Conservation (phyloP, 768 basidiomycete genomes). For the Pisolithus marmoratus region DNA sequence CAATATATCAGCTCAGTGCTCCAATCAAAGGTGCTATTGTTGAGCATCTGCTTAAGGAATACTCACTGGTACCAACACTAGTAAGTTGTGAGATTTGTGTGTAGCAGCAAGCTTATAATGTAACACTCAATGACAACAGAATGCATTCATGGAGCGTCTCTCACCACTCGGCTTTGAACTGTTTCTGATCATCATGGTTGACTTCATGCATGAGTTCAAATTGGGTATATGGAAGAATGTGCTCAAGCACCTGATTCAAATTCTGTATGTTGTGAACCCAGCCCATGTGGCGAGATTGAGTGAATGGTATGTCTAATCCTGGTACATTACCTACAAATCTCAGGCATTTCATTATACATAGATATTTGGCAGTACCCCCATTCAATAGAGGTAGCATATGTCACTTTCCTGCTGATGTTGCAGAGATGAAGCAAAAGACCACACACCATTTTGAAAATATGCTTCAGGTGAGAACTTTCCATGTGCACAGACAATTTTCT, state of each 20-base stretch:
- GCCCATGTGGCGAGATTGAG: not conserved
- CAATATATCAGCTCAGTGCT: conserved; percentile 3
- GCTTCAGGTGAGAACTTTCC: conserved; percentile 6
- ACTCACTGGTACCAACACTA: conserved; percentile 8
- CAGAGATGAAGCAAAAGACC: conserved; percentile 31
- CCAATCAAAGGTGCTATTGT: conserved; percentile 4
- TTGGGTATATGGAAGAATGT: conserved; percentile 34
- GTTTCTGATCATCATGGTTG: conserved; percentile 24
- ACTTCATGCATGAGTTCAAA: conserved; percentile 39
- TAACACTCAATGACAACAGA: conserved; percentile 13
- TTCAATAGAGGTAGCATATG: conserved; percentile 29
- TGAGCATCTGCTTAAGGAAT: conserved; percentile 1
- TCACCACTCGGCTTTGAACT: conserved; percentile 15
- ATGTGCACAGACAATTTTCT: not conserved
- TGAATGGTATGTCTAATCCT: not conserved
- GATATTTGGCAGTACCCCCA: conserved; percentile 7
- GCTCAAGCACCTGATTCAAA: conserved; percentile 30
- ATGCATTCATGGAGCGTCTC: conserved; percentile 26
- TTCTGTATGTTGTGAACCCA: conserved; percentile 18
- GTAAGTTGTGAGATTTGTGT: not conserved
- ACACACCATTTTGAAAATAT: conserved; percentile 8
- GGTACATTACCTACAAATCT: not conserved
- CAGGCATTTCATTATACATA: not conserved
- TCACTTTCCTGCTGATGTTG: conserved; percentile 29
- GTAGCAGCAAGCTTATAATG: not conserved